These are phyloP conservation scores for Calonectria pauciramosa DNA, from an alignment of 2,329 filamentous ascomycete species.

Conservation along the genomic window DNA sequence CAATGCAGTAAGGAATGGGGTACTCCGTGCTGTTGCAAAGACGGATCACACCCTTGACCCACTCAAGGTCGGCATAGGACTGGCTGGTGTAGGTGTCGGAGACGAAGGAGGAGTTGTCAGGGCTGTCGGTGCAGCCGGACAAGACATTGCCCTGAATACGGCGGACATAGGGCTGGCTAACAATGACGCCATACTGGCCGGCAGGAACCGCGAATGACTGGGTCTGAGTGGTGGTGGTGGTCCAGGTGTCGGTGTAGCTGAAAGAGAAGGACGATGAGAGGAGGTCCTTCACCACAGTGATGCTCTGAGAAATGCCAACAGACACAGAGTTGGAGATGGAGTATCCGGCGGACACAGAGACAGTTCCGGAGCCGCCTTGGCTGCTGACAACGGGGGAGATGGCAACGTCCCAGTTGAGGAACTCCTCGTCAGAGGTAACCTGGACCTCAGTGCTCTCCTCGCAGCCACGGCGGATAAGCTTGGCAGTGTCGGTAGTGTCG, in stretches of 20 bases:
- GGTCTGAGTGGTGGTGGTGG: slow-evolving; percentile 32
- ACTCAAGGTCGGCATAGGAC: slow-evolving; percentile 34
- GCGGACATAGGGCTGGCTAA: slow-evolving; percentile 42
- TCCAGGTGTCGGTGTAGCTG: slow-evolving; percentile 33
- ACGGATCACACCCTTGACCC: slow-evolving; percentile 42
- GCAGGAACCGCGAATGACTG: slow-evolving; percentile 33
- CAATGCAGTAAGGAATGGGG: slow-evolving; percentile 39
- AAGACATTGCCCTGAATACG: slow-evolving; percentile 34
- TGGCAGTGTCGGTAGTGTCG: neutral
- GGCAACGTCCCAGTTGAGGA: slow-evolving; percentile 40
- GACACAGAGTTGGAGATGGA: slow-evolving; percentile 34
- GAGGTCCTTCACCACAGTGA: slow-evolving; percentile 23
- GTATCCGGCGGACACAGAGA: slow-evolving; percentile 30
- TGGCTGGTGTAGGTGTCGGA: slow-evolving; percentile 37
- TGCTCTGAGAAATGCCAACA: slow-evolving; percentile 3
- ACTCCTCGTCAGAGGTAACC: slow-evolving; percentile 36
- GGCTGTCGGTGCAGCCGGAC: slow-evolving; percentile 33
- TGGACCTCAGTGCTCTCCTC: slow-evolving; percentile 39
- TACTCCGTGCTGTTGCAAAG: slow-evolving; percentile 40
- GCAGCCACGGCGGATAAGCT: slow-evolving; percentile 25
- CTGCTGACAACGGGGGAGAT: slow-evolving; percentile 42
- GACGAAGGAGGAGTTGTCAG: slow-evolving; percentile 25
- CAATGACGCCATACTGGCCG: slow-evolving; percentile 36
- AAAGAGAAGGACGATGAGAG: slow-evolving; percentile 28
- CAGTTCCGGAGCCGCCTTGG: slow-evolving; percentile 27